Evolutionary conservation across 2,329 filamentous ascomycete genomes (phyloP).

Genomic region (Aspergillus neoniger): DNA sequence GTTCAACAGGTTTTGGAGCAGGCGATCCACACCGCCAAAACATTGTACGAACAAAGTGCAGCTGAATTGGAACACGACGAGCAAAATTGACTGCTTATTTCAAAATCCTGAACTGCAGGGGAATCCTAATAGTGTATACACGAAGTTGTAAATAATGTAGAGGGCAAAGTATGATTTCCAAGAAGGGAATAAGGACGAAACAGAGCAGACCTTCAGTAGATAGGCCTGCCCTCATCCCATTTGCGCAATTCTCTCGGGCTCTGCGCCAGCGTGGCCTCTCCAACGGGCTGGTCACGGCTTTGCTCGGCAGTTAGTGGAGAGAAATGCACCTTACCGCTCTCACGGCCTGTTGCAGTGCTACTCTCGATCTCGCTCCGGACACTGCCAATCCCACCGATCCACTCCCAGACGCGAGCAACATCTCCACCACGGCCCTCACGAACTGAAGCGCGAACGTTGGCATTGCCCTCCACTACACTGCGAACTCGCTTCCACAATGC

Average conservation of each 20-base stretch:
- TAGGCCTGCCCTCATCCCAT: conserved; percentile 47
- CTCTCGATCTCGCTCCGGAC: conserved; percentile 42
- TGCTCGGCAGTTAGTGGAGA: conserved; percentile 28
- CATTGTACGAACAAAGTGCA: background rate
- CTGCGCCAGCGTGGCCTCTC: conserved; percentile 24
- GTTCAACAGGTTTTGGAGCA: background rate
- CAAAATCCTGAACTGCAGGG: background rate
- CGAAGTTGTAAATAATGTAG: conserved; percentile 3
- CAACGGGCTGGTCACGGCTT: conserved; percentile 18
- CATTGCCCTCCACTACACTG: conserved; percentile 86
- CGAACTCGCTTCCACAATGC: conserved; percentile 82
- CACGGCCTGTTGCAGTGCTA: conserved; percentile 24
- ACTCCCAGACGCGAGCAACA: conserved; percentile 67
- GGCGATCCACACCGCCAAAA: background rate
- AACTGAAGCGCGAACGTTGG: conserved; percentile 81
- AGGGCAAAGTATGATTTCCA: background rate
- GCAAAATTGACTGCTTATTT: background rate
- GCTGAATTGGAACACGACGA: background rate
- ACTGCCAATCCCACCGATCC: conserved; percentile 63
- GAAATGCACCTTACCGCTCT: conserved; percentile 31
- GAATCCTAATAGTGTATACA: conserved; percentile 1
- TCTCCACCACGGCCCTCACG: conserved; percentile 59
- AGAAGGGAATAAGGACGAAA: background rate
- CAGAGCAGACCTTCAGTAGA: conserved; percentile 34
- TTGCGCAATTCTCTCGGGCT: conserved; percentile 32